Evolutionary conservation across 805 yeast genomes (phyloP).

Genomic region (Spathaspora boniae): DNA sequence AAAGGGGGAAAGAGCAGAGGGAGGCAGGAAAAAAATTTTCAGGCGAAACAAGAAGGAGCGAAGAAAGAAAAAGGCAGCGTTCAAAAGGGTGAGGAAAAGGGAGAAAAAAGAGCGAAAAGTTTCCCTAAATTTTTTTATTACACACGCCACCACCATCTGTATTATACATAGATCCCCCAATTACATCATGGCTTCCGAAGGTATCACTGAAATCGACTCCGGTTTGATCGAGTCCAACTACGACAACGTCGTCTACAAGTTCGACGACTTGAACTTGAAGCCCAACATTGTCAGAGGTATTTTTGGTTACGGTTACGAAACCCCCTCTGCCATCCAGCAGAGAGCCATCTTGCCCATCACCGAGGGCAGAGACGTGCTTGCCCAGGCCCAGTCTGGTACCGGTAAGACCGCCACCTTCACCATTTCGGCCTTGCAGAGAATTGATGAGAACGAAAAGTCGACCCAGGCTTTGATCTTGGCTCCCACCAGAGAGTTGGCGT

Average conservation of each 20-base stretch:
- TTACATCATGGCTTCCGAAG: constrained; percentile 46
- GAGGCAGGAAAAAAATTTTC: background rate
- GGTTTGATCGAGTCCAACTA: constrained; percentile 89
- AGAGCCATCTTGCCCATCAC: constrained; percentile 78
- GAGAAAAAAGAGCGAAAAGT: too few species aligned
- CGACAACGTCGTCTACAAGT: constrained; percentile 76
- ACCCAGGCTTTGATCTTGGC: constrained; percentile 94
- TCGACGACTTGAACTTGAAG: constrained; percentile 74
- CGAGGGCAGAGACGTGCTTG: constrained; percentile 67
- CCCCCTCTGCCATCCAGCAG: constrained; percentile 79
- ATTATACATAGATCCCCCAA: background rate
- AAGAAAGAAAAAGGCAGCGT: background rate
- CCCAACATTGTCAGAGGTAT: constrained; percentile 74
- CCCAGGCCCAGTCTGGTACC: constrained; percentile 88
- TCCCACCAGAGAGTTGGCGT: constrained; percentile 96
- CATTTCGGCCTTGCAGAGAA: constrained; percentile 67
- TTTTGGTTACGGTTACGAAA: constrained; percentile 77
- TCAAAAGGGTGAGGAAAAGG: background rate
- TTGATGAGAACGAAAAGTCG: constrained; percentile 67
- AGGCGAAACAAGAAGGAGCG: background rate
- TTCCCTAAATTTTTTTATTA: constrained; percentile 4
- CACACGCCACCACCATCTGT: too few species aligned
- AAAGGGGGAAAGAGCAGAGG: background rate
- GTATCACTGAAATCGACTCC: constrained; percentile 76
- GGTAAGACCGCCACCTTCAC: constrained; percentile 89